Evolutionary conservation across 139 green algal genomes (phyloP).

Genomic region (Microglena sp.): DNA sequence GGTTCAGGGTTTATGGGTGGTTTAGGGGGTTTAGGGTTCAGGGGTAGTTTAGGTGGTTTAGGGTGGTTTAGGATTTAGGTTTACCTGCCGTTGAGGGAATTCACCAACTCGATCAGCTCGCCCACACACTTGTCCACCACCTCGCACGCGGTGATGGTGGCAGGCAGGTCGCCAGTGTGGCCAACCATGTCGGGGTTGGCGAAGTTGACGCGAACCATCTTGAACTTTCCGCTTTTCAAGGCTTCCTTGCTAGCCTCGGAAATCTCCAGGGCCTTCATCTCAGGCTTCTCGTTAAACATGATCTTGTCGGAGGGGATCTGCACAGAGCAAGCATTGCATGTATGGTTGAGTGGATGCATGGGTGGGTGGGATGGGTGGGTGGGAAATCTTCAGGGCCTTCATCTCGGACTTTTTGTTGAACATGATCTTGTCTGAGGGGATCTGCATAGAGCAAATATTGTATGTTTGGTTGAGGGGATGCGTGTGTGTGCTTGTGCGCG

Average conservation of each 20-base stretch:
- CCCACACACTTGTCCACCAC: conserved; percentile 70
- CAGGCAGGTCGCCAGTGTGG: conserved; percentile 71
- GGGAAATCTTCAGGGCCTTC: no score
- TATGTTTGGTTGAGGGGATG: no score
- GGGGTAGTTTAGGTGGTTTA: no score
- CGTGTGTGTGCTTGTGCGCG: no score
- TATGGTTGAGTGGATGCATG: no score
- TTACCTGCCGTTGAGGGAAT: conserved; percentile 25
- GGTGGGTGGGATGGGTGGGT: no score
- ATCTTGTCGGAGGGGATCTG: conserved; percentile 83
- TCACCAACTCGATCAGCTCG: conserved; percentile 53
- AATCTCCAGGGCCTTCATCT: conserved; percentile 94
- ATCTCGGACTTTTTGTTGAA: conserved; percentile 92
- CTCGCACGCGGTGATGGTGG: conserved; percentile 47
- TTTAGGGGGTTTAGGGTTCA: no score
- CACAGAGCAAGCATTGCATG: conserved; percentile 23
- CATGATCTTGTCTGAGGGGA: conserved; percentile 79
- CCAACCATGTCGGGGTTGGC: conserved; percentile 87
- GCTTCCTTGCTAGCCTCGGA: conserved; percentile 78
- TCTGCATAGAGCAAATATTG: conserved; percentile 43
- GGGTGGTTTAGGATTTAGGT: no score
- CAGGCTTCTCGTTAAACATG: conserved; percentile 84
- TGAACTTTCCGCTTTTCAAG: conserved; percentile 55
- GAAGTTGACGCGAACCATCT: conserved; percentile 69
- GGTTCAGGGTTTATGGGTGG: no score